Percentiles rank a stretch among this genome's conserved stretches.
Evolutionary conservation across 2,329 filamentous ascomycete genomes (phyloP).

Genomic region (Penicillium verrucosum): DNA sequence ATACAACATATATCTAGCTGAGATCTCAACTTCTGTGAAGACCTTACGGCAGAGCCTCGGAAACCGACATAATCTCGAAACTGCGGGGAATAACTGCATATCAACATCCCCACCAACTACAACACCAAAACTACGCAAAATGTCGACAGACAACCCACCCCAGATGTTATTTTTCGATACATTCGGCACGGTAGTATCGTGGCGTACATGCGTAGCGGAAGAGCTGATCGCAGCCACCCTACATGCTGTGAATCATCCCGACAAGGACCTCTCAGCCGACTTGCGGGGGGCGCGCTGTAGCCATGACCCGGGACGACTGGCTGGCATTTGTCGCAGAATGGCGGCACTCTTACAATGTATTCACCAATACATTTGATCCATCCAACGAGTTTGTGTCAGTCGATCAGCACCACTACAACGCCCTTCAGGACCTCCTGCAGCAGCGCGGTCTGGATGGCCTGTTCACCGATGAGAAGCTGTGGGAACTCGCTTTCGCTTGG

Average conservation of each 20-base stretch:
- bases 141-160: conserved; percentile 23
- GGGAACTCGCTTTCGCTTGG: conserved; percentile 63
- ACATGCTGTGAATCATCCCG: conserved; percentile 48
- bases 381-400: conserved; percentile 61
- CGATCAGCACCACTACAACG: conserved; percentile 67
- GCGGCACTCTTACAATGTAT: conserved; percentile 61
- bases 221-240: conserved; percentile 55
- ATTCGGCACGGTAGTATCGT: conserved; percentile 67
- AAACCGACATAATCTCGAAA: background rate
- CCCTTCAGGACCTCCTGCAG: conserved; percentile 58
- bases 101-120: background rate
- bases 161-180: conserved; percentile 35
- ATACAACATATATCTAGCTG: background rate
- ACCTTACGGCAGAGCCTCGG: background rate
- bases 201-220: conserved; percentile 64
- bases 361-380: conserved; percentile 50
- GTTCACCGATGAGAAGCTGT: conserved; percentile 61
- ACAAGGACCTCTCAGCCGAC: conserved; percentile 45
- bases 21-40: background rate
- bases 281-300: conserved; percentile 49
- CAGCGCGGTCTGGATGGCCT: conserved; percentile 56
- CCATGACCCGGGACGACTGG: conserved; percentile 60
- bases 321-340: conserved; percentile 65
- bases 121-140: conserved; percentile 8
- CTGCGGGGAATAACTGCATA: background rate